Evolutionary conservation across 345 rosid genomes (phyloP).

Genomic region (Cardiospermum halicacabum): DNA sequence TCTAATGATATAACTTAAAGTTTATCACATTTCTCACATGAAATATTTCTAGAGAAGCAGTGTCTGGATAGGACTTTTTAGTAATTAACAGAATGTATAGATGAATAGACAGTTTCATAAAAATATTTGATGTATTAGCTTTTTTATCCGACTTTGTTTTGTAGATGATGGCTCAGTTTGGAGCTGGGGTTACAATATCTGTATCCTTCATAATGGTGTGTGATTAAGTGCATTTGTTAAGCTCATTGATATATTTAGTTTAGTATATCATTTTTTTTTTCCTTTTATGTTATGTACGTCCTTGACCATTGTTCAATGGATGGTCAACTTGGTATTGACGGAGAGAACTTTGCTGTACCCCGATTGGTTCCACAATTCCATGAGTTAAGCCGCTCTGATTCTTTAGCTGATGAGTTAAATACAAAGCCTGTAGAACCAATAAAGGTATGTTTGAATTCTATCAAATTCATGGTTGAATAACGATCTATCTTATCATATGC

Average conservation of each 20-base stretch:
- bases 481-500: not conserved
- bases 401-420: constrained; percentile 29
- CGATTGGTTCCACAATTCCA: constrained; percentile 41
- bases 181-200: constrained; percentile 89
- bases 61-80: too few species aligned
- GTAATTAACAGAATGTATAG: not conserved
- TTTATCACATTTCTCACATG: not conserved
- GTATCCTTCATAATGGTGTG: constrained; percentile 54
- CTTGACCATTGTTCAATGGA: constrained; percentile 73
- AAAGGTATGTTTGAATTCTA: constrained; percentile 38
- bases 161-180: constrained; percentile 94
- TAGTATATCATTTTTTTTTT: not conserved
- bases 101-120: not conserved
- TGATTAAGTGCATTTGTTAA: not conserved
- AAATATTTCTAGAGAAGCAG: not conserved
- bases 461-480: not conserved
- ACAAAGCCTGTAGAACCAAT: constrained; percentile 27
- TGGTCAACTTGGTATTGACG: constrained; percentile 80
- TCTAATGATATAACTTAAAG: not conserved
- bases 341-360: constrained; percentile 51
- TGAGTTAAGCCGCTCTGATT: constrained; percentile 28
- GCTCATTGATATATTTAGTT: not conserved
- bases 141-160: constrained; percentile 17
- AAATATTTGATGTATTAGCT: not conserved
- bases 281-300: constrained; percentile 20